Base-by-base conservation (phyloP, 2,329 filamentous ascomycete species). In the Aureobasidium leucospermi region DNA sequence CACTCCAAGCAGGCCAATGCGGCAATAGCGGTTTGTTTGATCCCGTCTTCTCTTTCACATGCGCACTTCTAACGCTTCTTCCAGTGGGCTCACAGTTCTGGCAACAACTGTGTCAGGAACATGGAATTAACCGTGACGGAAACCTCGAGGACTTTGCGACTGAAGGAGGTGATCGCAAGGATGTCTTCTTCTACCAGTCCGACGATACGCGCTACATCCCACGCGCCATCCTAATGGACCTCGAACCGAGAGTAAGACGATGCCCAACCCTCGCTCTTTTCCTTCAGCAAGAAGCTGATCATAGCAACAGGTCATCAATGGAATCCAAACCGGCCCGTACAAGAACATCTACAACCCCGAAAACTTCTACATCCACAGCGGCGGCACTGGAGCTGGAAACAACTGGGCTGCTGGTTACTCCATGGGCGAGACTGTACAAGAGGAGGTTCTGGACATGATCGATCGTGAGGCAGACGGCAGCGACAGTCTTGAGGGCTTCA, bases 261-360 rank as follows among this genome's bases (percentile, higher is more conserved):
- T n/a, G 29, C 16, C 28, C 11, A 29, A 34, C 11, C 9, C n/a
- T 13, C 15, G 7, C 15, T 43, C 15, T n/a, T 43, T 55, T 34
- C 23, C 7, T 51, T 4, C 42, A 38, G 23, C n/a, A 15, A 39
- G 41, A 16, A 39, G 23, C 43, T 59, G 42, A 59, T 47, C n/a
- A 64, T 83, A 86, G 88, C 32, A 4, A 38, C 47, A 49, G 47
- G 47, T 97, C 64, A 88, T 99, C 70, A 89, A 97, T 71, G 80
- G 85, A 63, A 99, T 99, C 67, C 93, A 97, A 76, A 88, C 87
- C 9, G 91, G 94, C 1, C 87, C 92, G 0, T 99, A 99, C 79
- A 90, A 88, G 74, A 97, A 99, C 73, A 99, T 99, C 62, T 99
- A 99, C 83, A 99, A 99, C 72, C 94, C 94, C 0, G 94, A 99